Percentiles rank a stretch among this genome's conserved stretches.
phyloP scores from a whole-genome alignment of 2,329 filamentous ascomycete species.

The Claviceps quebecensis region DNA sequence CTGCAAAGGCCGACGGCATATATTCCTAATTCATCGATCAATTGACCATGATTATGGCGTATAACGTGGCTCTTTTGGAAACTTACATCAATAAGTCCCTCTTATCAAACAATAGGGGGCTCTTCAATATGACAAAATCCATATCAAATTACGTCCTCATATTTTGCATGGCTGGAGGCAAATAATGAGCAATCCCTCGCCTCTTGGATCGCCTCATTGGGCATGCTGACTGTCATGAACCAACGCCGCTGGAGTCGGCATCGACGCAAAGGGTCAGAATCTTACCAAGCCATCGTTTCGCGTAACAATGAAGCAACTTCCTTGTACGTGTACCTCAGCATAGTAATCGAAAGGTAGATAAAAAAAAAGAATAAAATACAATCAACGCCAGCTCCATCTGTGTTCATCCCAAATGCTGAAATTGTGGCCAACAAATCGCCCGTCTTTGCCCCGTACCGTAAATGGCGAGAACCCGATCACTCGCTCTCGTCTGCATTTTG shows the following conservation, averaged over 20 bases:
- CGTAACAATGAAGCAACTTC: no score
- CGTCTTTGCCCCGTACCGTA: not conserved
- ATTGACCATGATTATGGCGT: not conserved
- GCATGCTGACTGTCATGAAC: no score
- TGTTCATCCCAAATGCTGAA: not conserved
- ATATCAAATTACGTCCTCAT: not conserved
- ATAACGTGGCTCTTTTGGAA: no score
- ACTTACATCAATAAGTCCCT: no score
- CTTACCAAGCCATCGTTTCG: no score
- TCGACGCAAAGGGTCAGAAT: no score
- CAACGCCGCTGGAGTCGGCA: no score
- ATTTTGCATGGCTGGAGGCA: no score
- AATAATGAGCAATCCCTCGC: no score
- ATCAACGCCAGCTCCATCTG: constrained; percentile 5
- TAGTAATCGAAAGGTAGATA: not conserved
- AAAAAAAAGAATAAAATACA: not conserved
- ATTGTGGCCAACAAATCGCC: not conserved
- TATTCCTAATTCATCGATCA: not conserved
- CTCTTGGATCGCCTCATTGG: no score
- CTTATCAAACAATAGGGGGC: no score
- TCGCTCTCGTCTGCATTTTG: not conserved
- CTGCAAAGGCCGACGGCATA: constrained; percentile 19
- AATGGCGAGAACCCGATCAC: not conserved
- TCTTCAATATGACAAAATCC: not conserved
- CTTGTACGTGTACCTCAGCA: no score